phyloP scores from a whole-genome alignment of 2,329 filamentous ascomycete species.

The Gaeumannomyces tritici region DNA sequence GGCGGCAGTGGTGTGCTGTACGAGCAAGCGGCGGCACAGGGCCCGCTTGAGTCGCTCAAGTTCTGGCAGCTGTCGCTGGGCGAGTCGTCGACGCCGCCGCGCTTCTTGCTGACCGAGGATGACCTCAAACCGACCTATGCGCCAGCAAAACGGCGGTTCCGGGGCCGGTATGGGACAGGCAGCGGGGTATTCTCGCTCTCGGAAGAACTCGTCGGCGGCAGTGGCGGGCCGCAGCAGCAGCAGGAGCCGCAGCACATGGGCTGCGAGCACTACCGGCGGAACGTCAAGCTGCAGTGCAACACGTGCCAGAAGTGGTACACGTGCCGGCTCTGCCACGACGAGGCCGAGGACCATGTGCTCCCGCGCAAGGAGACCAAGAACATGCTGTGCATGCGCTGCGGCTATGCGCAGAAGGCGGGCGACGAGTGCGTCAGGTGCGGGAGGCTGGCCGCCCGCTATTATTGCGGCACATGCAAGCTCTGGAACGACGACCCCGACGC shows the following conservation, averaged over 20 bases:
- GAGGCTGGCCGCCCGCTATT: slow-evolving; percentile 74
- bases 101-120: slow-evolving; percentile 43
- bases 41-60: slow-evolving; percentile 43
- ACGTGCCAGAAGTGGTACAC: slow-evolving; percentile 89
- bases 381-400: slow-evolving; percentile 97
- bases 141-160: slow-evolving; percentile 28
- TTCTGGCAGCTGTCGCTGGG: slow-evolving; percentile 45
- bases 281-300: slow-evolving; percentile 91
- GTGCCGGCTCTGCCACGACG: slow-evolving; percentile 89
- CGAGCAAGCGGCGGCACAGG: slow-evolving; percentile 26
- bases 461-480: slow-evolving; percentile 87
- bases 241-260: slow-evolving; percentile 47
- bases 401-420: slow-evolving; percentile 70
- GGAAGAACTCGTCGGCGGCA: slow-evolving; percentile 32
- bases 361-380: slow-evolving; percentile 78
- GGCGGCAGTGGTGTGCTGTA: slow-evolving; percentile 10
- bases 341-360: slow-evolving; percentile 66
- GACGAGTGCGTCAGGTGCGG: slow-evolving; percentile 73
- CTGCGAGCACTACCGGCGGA: slow-evolving; percentile 88
- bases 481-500: slow-evolving; percentile 93
- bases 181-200: slow-evolving; percentile 25
- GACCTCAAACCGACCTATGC: slow-evolving; percentile 62
- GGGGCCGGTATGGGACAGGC: slow-evolving; percentile 15
- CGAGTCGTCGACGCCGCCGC: slow-evolving; percentile 27
- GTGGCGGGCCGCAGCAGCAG: slow-evolving; percentile 18